Conservation (phyloP, 306 rosid species). For the Glycine soja region DNA sequence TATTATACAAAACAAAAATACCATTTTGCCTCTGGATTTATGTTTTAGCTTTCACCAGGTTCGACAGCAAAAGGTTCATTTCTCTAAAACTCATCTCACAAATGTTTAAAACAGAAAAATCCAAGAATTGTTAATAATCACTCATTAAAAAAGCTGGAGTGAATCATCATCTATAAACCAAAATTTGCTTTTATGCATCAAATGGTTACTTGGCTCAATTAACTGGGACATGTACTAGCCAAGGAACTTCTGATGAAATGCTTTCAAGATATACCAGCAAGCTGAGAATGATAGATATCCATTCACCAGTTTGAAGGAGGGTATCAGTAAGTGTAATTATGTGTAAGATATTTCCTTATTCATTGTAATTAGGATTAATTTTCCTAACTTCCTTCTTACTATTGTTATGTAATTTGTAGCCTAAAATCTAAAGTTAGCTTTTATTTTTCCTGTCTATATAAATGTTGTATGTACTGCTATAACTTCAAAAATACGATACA, state of each 20-base stretch:
- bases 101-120: conserved; percentile 29
- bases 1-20: background rate
- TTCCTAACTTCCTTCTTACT: background rate
- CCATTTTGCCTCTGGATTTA: conserved; percentile 1
- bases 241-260: background rate
- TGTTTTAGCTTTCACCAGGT: conserved; percentile 15
- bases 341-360: background rate
- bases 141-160: conserved; percentile 1
- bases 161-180: conserved; percentile 4
- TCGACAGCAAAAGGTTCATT: conserved; percentile 15
- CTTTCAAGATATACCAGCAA: background rate
- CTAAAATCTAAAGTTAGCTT: background rate
- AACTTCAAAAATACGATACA: background rate
- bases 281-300: background rate
- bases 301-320: background rate
- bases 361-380: background rate
- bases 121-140: conserved; percentile 28
- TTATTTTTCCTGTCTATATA: background rate
- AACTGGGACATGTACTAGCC: background rate
- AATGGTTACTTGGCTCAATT: conserved; percentile 3
- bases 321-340: background rate
- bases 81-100: conserved; percentile 14
- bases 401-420: background rate
- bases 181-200: conserved; percentile 22
- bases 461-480: background rate